Evolutionary conservation across 768 basidiomycete genomes (phyloP), one percentile per base, ranked within the genome.

Genomic region (Boletus fagicola): DNA sequence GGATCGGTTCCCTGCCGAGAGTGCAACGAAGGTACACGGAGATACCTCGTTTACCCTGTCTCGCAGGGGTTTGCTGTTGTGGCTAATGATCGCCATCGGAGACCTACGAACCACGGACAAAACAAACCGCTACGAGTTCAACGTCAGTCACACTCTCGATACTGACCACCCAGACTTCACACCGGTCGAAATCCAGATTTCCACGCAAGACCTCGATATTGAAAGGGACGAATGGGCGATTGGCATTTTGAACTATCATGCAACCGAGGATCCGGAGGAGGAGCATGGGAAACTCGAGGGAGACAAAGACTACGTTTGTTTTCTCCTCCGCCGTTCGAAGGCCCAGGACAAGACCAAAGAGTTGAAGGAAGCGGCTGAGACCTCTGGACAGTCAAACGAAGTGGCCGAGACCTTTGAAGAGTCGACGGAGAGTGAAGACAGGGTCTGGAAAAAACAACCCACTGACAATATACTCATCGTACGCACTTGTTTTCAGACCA

Each of bases 41-140:
- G 65, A 67, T 18, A 64, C 50, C 2, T 40, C 45, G 2, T 65
- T 65, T 10, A 33, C 46, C 10, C 16, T 66, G 28, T 53, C 53
- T 28, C 62, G 62, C 45, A 51, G 35, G 18, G 65, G 65, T 10
- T 54, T 66, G 30, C 54, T 46, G 44, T 24, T 66, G 49, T 49
- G 38, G 15, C 50, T 66, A 3, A 56, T 55, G 50, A 48, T 66
- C 20, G 49, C 44, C 22, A 52, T 49, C n/a, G 54, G 66, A 15
- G 46, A 58, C 42, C 16, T 49, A 36, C 35, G 11, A 6, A 7
- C 22, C 8, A 33, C 20, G 13, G 31, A 16, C 0, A 11, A 12
- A 24, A 5, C 22, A 1, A 18, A 35, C 11, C 16, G 3, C 16
- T 49, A 49, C 35, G 35, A 26, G 49, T 36, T 49, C 49, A 11